Percentiles rank a stretch among this genome's conserved stretches.
Conservation (phyloP, 169 alveolate genomes). For the Plasmodium knowlesi region DNA sequence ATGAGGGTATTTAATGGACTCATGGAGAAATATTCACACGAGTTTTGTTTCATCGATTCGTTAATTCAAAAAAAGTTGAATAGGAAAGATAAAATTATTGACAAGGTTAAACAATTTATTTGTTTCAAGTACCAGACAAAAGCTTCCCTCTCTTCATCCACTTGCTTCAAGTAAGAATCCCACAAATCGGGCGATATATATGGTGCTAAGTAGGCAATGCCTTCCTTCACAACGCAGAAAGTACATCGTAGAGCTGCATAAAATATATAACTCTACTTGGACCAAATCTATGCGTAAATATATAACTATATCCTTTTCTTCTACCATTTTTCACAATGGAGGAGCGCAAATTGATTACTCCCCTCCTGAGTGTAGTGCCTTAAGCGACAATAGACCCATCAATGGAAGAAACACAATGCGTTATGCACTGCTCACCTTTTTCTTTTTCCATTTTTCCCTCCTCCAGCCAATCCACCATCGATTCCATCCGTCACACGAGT, state of each 20-base stretch:
- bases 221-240: too few species aligned
- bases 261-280: too few species aligned
- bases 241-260: too few species aligned
- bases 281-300: too few species aligned
- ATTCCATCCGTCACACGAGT: constrained; percentile 26
- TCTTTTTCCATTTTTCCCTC: not conserved
- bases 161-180: constrained; percentile 18
- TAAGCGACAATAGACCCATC: not conserved
- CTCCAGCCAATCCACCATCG: constrained; percentile 57
- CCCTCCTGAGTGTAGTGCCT: too few species aligned
- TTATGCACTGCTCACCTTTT: not conserved
- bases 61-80: constrained; percentile 20
- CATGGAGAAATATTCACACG: constrained; percentile 36
- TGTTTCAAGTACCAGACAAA: constrained; percentile 30
- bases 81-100: constrained; percentile 26
- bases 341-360: too few species aligned
- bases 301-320: too few species aligned
- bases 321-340: too few species aligned
- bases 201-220: too few species aligned
- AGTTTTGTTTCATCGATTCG: constrained; percentile 47
- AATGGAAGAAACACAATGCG: not conserved
- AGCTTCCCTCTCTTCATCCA: constrained; percentile 33
- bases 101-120: constrained; percentile 32
- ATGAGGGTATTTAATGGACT: constrained; percentile 15
- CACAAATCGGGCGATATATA: not conserved